A percentile compares a stretch with the other conserved stretches of the same genome.
Evolutionary conservation across 2,329 filamentous ascomycete genomes (phyloP).

Genomic region (Claviceps arundinis): DNA sequence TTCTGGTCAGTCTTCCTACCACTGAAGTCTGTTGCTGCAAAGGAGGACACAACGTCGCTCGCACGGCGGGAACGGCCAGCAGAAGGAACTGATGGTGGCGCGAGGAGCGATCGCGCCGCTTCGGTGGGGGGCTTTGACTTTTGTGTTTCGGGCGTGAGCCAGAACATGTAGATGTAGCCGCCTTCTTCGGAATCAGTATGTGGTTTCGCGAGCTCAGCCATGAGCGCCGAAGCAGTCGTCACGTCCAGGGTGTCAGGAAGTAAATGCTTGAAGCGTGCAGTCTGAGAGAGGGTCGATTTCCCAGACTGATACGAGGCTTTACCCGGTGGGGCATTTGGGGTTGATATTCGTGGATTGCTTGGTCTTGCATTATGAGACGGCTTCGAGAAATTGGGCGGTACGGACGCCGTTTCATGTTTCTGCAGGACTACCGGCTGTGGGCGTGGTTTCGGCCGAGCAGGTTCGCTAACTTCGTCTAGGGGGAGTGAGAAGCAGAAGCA

Average conservation of each 20-base stretch:
- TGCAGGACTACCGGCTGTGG: conserved; percentile 25
- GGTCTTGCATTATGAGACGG: background rate
- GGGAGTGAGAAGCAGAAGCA: conserved; percentile 43
- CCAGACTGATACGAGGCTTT: conserved; percentile 18
- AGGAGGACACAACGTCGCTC: conserved; percentile 42
- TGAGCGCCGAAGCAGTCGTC: conserved; percentile 53
- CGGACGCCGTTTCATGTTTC: conserved; percentile 20
- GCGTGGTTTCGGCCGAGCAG: conserved; percentile 15
- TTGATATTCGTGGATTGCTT: conserved; percentile 1
- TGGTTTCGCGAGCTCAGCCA: conserved; percentile 65
- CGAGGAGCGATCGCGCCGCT: conserved; percentile 44
- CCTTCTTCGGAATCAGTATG: conserved; percentile 53
- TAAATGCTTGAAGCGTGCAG: conserved; percentile 27
- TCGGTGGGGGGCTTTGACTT: conserved; percentile 41
- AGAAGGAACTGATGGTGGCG: conserved; percentile 28
- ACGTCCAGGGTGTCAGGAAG: conserved; percentile 58
- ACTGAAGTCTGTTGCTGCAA: conserved; percentile 20
- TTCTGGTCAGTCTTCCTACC: conserved; percentile 25
- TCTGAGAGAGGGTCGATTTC: conserved; percentile 20
- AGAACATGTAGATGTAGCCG: conserved; percentile 98
- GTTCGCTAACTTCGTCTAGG: conserved; percentile 27
- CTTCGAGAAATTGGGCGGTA: conserved; percentile 7
- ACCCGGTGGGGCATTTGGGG: conserved; percentile 13
- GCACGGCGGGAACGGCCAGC: conserved; percentile 29
- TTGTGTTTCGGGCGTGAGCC: conserved; percentile 59